These are phyloP conservation scores for Xerocomus potaroensis DNA, from an alignment of 768 basidiomycete species.

Conservation along the genomic window DNA sequence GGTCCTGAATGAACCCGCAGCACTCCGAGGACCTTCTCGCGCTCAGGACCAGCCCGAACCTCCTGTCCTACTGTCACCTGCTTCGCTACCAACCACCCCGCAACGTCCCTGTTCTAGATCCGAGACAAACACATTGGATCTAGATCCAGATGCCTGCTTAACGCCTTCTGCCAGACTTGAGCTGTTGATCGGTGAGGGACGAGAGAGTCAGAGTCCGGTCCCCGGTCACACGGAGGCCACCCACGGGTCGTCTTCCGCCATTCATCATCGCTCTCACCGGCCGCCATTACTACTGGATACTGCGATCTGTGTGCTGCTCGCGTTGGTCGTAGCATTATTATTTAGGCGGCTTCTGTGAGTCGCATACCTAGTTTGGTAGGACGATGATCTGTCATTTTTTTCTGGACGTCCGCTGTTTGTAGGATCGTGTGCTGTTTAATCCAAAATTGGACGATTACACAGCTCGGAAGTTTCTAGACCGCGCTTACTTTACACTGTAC, in stretches of 20 bases:
- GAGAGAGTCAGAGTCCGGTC: constrained; percentile 10
- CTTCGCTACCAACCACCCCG: constrained; percentile 13
- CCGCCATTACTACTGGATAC: constrained; percentile 69
- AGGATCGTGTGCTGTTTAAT: constrained; percentile 18
- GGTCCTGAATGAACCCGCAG: constrained; percentile 15
- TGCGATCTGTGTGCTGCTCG: constrained; percentile 68
- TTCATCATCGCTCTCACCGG: constrained; percentile 22
- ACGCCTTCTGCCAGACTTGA: constrained; percentile 10
- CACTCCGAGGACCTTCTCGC: constrained; percentile 23
- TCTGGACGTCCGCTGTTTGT: constrained; percentile 8
- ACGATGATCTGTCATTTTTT: constrained; percentile 21
- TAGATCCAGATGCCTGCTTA: constrained; percentile 17
- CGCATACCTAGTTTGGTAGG: constrained; percentile 12
- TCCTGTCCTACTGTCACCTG: constrained; percentile 16
- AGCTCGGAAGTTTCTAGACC: constrained; percentile 21
- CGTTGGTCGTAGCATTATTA: constrained; percentile 63
- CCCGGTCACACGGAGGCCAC: constrained; percentile 9
- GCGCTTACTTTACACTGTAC: constrained; percentile 9
- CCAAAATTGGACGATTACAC: constrained; percentile 12
- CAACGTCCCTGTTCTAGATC: constrained; percentile 13
- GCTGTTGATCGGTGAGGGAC: constrained; percentile 8
- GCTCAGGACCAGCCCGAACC: constrained; percentile 10
- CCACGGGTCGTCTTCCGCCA: constrained; percentile 15
- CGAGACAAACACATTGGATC: constrained; percentile 11
- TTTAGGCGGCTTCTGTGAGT: constrained; percentile 52